phyloP scores from a whole-genome alignment of 345 rosid genomes.

The Lumnitzera littorea region DNA sequence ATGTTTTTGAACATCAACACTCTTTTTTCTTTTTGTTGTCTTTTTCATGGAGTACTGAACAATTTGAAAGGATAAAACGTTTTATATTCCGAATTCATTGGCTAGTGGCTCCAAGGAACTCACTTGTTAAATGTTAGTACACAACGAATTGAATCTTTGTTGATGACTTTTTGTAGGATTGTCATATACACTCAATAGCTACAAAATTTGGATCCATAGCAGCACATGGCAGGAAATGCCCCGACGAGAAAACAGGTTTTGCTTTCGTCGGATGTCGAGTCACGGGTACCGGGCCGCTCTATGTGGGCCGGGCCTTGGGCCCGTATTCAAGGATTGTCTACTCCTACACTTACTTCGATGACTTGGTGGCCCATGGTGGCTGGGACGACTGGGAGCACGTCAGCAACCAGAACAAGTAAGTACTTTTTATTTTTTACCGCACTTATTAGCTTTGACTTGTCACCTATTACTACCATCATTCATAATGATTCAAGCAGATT shows the following conservation, averaged over 20 bases:
- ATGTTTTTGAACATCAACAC: no score
- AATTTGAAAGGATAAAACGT: no score
- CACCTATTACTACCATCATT: not conserved
- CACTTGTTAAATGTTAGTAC: no score
- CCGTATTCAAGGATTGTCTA: slow-evolving; percentile 92
- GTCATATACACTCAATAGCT: slow-evolving; percentile 89
- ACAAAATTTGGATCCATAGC: slow-evolving; percentile 88
- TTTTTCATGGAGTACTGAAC: no score
- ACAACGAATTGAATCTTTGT: no score
- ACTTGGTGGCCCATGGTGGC: slow-evolving; percentile 87
- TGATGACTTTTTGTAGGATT: slow-evolving; percentile 41
- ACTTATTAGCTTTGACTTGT: not conserved
- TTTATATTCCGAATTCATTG: no score
- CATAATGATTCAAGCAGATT: not conserved
- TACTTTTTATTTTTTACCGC: not conserved
- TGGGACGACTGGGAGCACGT: slow-evolving; percentile 98
- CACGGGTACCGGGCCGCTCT: slow-evolving; percentile 73
- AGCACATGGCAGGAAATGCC: slow-evolving; percentile 72
- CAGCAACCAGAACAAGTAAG: slow-evolving; percentile 83
- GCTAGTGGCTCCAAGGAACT: no score
- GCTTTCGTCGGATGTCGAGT: slow-evolving; percentile 70
- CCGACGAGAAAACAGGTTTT: slow-evolving; percentile 87
- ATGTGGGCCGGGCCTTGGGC: slow-evolving; percentile 97
- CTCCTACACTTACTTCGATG: slow-evolving; percentile 75
- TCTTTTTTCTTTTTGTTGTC: no score